A percentile compares a stretch with the other conserved stretches of the same genome.
Evolutionary conservation across 768 basidiomycete genomes (phyloP).

Genomic region (Pisolithus marmoratus): DNA sequence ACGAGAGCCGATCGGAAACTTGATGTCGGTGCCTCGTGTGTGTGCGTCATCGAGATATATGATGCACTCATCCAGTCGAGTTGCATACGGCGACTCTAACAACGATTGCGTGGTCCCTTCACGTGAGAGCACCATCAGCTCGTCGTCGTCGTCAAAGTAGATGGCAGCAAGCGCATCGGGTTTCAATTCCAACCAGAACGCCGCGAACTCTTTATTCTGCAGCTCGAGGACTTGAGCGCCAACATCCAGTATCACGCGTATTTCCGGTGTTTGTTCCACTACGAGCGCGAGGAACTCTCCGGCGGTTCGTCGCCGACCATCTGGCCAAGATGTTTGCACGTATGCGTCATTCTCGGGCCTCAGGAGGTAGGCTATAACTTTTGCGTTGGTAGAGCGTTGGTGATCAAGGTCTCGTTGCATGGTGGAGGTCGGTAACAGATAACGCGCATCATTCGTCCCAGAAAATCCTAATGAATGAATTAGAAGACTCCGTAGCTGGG

Average conservation of each 20-base stretch:
- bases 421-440: conserved; percentile 14
- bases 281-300: conserved; percentile 27
- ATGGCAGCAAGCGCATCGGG: conserved; percentile 34
- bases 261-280: conserved; percentile 24
- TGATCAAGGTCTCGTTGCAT: conserved; percentile 26
- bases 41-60: conserved; percentile 53
- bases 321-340: conserved; percentile 10
- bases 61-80: conserved; percentile 36
- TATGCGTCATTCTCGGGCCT: conserved; percentile 36
- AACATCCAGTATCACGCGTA: conserved; percentile 46
- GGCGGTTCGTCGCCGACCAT: conserved; percentile 11
- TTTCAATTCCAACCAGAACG: conserved; percentile 9
- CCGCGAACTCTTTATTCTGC: conserved; percentile 34
- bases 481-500: too few relatives aligned
- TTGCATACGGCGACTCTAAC: conserved; percentile 31
- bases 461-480: conserved; percentile 32
- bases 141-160: conserved; percentile 35
- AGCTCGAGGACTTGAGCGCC: conserved; percentile 52
- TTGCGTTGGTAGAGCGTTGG: conserved; percentile 41
- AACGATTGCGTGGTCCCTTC: conserved; percentile 34
- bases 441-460: conserved; percentile 49
- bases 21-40: conserved; percentile 44
- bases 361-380: conserved; percentile 22
- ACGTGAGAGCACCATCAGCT: conserved; percentile 26
- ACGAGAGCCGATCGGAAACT: conserved; percentile 35